These are phyloP conservation scores for Sphaerostilbella broomeana DNA, from an alignment of 2,329 filamentous ascomycete genomes.

Conservation along the genomic window DNA sequence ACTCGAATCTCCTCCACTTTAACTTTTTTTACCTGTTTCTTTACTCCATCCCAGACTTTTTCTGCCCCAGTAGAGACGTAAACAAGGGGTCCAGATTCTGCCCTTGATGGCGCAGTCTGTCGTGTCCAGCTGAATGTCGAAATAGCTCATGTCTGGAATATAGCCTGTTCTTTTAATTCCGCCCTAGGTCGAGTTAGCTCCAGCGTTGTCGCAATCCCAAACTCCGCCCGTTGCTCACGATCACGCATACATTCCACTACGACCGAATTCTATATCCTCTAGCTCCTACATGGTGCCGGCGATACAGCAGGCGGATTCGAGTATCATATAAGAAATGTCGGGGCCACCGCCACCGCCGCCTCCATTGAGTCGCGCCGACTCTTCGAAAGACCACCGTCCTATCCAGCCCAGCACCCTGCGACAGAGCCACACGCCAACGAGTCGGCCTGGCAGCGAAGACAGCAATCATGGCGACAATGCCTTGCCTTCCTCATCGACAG, in stretches of 20 bases:
- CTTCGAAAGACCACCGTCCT: slow-evolving; percentile 33
- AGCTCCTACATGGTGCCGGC: too few relatives aligned
- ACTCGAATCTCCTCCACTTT: too few relatives aligned
- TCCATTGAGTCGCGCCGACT: slow-evolving; percentile 23
- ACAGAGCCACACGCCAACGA: slow-evolving; percentile 35
- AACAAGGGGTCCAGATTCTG: background rate
- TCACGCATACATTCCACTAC: too few relatives aligned
- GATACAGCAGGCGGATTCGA: too few relatives aligned
- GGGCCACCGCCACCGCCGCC: slow-evolving; percentile 24
- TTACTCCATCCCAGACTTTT: background rate
- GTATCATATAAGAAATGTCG: slow-evolving; percentile 22
- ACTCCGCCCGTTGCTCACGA: too few relatives aligned
- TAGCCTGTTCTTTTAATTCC: too few relatives aligned
- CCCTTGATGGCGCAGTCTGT: background rate
- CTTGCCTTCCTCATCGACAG: slow-evolving; percentile 5
- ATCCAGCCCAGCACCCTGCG: slow-evolving; percentile 40
- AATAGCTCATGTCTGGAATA: too few relatives aligned
- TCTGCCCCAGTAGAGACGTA: too few relatives aligned
- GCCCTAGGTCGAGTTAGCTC: too few relatives aligned
- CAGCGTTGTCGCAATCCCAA: too few relatives aligned
- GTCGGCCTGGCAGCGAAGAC: slow-evolving; percentile 18
- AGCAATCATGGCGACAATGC: slow-evolving; percentile 13
- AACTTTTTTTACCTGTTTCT: background rate
- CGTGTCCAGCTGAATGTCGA: too few relatives aligned
- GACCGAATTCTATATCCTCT: too few relatives aligned